Evolutionary conservation across 23 red algal genomes (phyloP).

Genomic region (Gracilaria caudata): DNA sequence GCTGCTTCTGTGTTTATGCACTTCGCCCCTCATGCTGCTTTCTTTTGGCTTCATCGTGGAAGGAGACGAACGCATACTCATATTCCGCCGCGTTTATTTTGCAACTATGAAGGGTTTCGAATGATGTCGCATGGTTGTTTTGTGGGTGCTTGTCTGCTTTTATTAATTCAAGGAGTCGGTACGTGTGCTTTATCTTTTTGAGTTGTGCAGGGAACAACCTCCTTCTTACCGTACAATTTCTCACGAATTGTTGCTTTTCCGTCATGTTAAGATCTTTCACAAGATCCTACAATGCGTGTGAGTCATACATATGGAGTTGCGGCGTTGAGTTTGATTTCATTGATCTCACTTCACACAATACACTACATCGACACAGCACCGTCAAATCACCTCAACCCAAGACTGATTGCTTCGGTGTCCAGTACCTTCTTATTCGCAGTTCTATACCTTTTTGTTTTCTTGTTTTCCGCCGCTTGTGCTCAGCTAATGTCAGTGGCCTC

Average conservation of each 20-base stretch:
- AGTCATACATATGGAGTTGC: neutral
- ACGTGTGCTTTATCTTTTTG: neutral
- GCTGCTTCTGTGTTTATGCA: slow-evolving; percentile 16
- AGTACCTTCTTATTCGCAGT: slow-evolving; percentile 1
- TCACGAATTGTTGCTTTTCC: neutral
- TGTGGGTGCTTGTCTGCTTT: neutral
- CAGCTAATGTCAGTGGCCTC: slow-evolving; percentile 4
- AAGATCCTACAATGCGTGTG: neutral
- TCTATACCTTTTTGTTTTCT: slow-evolving; percentile 7
- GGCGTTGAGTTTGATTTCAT: neutral
- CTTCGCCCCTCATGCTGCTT: slow-evolving; percentile 11
- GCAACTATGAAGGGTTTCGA: slow-evolving; percentile 2
- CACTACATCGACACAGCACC: neutral
- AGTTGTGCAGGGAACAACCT: neutral
- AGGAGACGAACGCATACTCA: slow-evolving; percentile 9
- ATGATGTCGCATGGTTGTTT: neutral
- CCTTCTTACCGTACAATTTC: neutral
- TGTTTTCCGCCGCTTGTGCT: neutral
- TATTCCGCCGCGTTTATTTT: neutral
- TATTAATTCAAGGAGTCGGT: slow-evolving; percentile 11
- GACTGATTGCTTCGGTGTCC: neutral
- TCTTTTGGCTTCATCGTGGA: slow-evolving; percentile 32
- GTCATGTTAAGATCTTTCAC: neutral
- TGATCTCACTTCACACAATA: slow-evolving; percentile 9
- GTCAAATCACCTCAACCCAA: neutral